Conservation (phyloP, 179 eudicot genomes). For the Kewa caespitosa region DNA sequence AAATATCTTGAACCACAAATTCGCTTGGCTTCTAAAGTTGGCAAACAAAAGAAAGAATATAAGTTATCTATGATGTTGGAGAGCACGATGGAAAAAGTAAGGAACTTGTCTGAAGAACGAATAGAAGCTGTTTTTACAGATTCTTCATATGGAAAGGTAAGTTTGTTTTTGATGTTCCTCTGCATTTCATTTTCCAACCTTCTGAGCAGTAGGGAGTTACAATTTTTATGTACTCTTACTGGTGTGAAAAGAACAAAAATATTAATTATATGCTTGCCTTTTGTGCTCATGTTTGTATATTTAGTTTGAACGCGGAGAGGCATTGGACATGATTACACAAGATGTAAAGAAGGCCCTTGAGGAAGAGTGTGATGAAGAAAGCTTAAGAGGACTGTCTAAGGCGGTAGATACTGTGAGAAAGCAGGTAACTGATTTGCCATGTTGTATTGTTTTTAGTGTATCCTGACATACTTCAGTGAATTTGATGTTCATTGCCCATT, state of each 20-base stretch:
- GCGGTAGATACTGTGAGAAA: constrained; percentile 94
- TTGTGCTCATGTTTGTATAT: constrained; percentile 17
- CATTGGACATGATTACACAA: constrained; percentile 76
- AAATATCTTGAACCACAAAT: constrained; percentile 93
- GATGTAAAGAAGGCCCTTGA: constrained; percentile 70
- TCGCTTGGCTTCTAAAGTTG: constrained; percentile 81
- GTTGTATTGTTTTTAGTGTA: not conserved
- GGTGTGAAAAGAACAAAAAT: not conserved
- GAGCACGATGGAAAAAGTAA: constrained; percentile 64
- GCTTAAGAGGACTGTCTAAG: constrained; percentile 70
- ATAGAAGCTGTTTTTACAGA: constrained; percentile 92
- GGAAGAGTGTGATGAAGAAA: constrained; percentile 88
- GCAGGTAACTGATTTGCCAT: constrained; percentile 45
- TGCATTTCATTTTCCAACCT: not conserved
- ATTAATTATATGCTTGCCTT: constrained; percentile 10
- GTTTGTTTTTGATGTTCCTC: not conserved
- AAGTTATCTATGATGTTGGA: constrained; percentile 80
- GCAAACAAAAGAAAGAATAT: constrained; percentile 82
- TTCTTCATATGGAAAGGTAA: constrained; percentile 89
- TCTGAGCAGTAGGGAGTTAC: not conserved
- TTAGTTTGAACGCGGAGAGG: constrained; percentile 98
- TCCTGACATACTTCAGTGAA: not conserved
- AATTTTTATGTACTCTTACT: not conserved
- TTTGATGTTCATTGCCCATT: not conserved
- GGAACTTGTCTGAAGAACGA: constrained; percentile 64